Evolutionary conservation across 345 rosid genomes (phyloP), one percentile per base, ranked within the genome.

Genomic region (Populus tremula): DNA sequence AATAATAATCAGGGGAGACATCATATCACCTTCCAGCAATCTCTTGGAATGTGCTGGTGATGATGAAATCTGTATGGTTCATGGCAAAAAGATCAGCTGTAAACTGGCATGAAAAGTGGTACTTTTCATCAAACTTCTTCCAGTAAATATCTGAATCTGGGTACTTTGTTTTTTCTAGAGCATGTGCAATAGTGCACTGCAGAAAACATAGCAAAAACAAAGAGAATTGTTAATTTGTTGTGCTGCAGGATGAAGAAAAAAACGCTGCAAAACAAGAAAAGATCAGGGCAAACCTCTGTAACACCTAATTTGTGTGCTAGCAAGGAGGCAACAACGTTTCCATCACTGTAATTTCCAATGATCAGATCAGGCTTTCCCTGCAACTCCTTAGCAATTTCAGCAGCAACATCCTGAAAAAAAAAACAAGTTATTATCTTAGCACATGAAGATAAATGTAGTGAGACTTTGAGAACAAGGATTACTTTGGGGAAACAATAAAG

Each of bases 41-140:
- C 71, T 94, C 98, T 82, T 94, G 98, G 91, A 87, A 92, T 25
- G 98, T 94, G 85, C 98, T 94, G 82, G 98, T 94, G 89, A 94
- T 94, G 82, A 94, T 94, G 87, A 94, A 94, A 80, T 94, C 98
- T 7, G 98, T 89, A 73, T 94, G 97, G 85, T 94, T 94, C 98
- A 94, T 94, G 56, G 98, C 98, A 6, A 91, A 77, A 23, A 94
- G 89, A 86, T 93, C 98, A 0, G 98, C 98, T 4, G 98, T 94
- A 72, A 94, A 94, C 88, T 94, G 98, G 89, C 94, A 89, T 1
- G 98, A 88, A 85, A 94, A 94, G 78, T 93, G 98, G 86, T 93
- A 94, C 86, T 94, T 94, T 5, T 95, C 96, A 33, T 93, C 98
- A 41, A 94, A 85, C 80, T 84, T 87, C 81, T 93, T 94, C 98